Evolutionary conservation across 768 basidiomycete genomes (phyloP).

Genomic region (Lactarius sanguifluus): DNA sequence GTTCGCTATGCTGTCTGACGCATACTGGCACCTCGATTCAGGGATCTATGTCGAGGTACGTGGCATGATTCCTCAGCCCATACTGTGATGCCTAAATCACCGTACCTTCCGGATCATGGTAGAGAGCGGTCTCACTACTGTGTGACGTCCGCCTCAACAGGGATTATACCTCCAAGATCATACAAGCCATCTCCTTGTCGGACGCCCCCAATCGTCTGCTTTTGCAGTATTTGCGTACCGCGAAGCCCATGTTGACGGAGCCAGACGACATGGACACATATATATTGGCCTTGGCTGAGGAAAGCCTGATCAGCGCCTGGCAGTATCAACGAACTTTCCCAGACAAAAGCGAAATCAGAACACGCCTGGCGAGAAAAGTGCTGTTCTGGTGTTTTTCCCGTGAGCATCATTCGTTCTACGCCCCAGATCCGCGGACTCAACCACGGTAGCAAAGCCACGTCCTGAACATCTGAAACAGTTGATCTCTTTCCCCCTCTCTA

Average conservation of each 20-base stretch:
- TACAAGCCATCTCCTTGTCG: constrained; percentile 58
- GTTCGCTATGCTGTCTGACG: constrained; percentile 72
- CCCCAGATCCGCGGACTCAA: not conserved
- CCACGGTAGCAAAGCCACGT: constrained; percentile 35
- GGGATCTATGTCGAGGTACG: constrained; percentile 64
- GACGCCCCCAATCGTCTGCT: constrained; percentile 54
- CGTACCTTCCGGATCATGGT: not conserved
- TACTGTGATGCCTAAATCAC: constrained; percentile 6
- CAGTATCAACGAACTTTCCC: constrained; percentile 68
- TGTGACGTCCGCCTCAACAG: constrained; percentile 72
- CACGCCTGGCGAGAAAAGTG: constrained; percentile 56
- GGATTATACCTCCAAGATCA: constrained; percentile 76
- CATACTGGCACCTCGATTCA: constrained; percentile 81
- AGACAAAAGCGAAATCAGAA: constrained; percentile 54
- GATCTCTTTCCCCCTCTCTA: constrained; percentile 61
- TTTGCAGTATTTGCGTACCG: constrained; percentile 71
- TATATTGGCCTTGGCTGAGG: constrained; percentile 61
- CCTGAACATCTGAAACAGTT: constrained; percentile 58
- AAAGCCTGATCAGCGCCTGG: constrained; percentile 72
- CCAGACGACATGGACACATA: constrained; percentile 74
- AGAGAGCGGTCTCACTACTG: constrained; percentile 72
- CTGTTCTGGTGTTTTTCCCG: constrained; percentile 69
- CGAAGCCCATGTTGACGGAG: constrained; percentile 67
- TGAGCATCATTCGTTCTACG: constrained; percentile 41
- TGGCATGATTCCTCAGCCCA: constrained; percentile 26